phyloP scores from a whole-genome alignment of 495 filamentous ascomycete species.

The Parmelia sp. region DNA sequence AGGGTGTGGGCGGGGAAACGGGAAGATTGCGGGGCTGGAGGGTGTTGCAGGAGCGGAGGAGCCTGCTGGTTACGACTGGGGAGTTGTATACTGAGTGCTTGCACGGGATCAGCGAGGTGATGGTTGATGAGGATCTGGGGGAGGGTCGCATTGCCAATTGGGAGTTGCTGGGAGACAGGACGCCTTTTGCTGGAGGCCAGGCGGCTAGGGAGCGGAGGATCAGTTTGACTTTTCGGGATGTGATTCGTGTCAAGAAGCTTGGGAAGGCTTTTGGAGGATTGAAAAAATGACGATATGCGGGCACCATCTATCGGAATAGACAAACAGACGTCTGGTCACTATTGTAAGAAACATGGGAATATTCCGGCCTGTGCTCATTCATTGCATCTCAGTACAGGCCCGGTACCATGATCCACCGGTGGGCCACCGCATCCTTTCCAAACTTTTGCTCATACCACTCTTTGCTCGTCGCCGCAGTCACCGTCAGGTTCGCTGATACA shows the following conservation, averaged over 20 bases:
- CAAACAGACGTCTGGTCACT: too few relatives aligned
- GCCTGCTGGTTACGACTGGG: slow-evolving; percentile 65
- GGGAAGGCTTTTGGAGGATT: slow-evolving; percentile 60
- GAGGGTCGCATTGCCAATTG: slow-evolving; percentile 72
- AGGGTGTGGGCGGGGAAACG: slow-evolving; percentile 27
- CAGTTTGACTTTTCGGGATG: slow-evolving; percentile 91
- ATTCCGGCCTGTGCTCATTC: background rate
- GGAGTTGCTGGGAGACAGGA: slow-evolving; percentile 60
- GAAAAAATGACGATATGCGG: slow-evolving; percentile 33
- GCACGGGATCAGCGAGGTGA: slow-evolving; percentile 66
- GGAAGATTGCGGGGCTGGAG: slow-evolving; percentile 40
- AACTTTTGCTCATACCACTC: slow-evolving; percentile 80
- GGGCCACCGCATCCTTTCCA: slow-evolving; percentile 56
- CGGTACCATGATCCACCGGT: slow-evolving; percentile 80
- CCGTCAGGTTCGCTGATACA: slow-evolving; percentile 70
- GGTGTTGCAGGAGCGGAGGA: slow-evolving; percentile 82
- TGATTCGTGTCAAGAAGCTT: slow-evolving; percentile 74
- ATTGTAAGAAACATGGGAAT: background rate
- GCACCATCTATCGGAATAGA: background rate
- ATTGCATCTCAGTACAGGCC: slow-evolving; percentile 42
- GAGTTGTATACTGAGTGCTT: slow-evolving; percentile 65
- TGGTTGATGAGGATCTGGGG: slow-evolving; percentile 54
- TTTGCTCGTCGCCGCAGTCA: slow-evolving; percentile 71
- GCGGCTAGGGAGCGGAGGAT: slow-evolving; percentile 61
- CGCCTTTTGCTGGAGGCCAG: slow-evolving; percentile 49